Conservation (phyloP, 805 yeast species). For the Candida tallmaniae region DNA sequence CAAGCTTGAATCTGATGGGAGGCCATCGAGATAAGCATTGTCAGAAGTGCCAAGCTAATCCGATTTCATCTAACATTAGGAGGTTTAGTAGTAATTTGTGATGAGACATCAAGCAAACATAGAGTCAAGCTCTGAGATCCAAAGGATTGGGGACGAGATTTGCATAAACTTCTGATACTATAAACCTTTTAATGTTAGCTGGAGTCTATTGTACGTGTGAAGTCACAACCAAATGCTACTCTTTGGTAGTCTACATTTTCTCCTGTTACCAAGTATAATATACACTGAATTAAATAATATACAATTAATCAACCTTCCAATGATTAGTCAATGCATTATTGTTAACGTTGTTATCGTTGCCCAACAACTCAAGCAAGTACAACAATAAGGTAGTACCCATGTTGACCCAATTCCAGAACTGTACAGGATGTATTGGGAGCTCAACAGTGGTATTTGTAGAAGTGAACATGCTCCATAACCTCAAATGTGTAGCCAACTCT, state of each 20-base stretch:
- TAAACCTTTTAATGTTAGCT: conserved; percentile 10
- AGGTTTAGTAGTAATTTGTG: conserved; percentile 35
- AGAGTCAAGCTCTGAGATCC: conserved; percentile 87
- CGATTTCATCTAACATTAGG: conserved; percentile 21
- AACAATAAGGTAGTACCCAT: conserved; percentile 75
- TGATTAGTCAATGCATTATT: conserved; percentile 38
- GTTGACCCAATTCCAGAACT: conserved; percentile 96
- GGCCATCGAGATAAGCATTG: conserved; percentile 38
- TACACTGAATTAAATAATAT: conserved; percentile 5
- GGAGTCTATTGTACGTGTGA: not conserved
- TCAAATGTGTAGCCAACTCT: conserved; percentile 59
- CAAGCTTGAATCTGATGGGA: conserved; percentile 17
- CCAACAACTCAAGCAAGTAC: conserved; percentile 71
- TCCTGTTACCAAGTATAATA: conserved; percentile 2
- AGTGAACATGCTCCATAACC: conserved; percentile 54
- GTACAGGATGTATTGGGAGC: conserved; percentile 67
- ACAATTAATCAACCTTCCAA: conserved; percentile 36
- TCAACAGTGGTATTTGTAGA: conserved; percentile 20
- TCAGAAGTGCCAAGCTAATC: conserved; percentile 61
- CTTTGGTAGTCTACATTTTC: too few relatives aligned
- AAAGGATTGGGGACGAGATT: conserved; percentile 59
- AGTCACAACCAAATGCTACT: not conserved
- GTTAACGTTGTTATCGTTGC: conserved; percentile 25
- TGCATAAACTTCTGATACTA: conserved; percentile 44
- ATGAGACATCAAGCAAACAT: conserved; percentile 77